Evolutionary conservation across 148 eudicot species (phyloP), one percentile per base, ranked within the genome.

Genomic region (Cornus controversa): DNA sequence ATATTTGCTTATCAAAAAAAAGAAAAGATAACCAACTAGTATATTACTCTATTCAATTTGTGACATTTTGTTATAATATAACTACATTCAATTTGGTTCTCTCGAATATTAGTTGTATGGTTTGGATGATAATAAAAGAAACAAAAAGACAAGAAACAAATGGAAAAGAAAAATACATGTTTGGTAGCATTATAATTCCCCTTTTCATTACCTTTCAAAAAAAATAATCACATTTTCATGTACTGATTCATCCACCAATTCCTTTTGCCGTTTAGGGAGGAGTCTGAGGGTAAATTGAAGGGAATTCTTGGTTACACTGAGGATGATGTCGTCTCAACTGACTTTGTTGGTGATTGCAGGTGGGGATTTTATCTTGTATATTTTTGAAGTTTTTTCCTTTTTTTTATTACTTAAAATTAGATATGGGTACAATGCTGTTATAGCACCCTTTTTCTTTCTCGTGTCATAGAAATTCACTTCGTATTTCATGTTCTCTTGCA

Each of bases 231-330:
- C n/a, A n/a, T n/a, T n/a, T n/a, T 25, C 50, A 14, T 9, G 4
- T 66, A 6, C 27, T 20, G 26, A 75, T 20, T 47, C 14, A 20
- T 50, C n/a, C 28, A 25, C 23, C 75, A 11, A 14, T 72, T 54
- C 2, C 24, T 66, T 16, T 63, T 27, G 58, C 40, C 42, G 65
- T 66, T 70, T 73, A 91, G 94, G 92, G 84, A 72, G 73, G 94
- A 79, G 54, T 80, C 94, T 16, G 86, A 85, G 82, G 83, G 86
- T 72, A 74, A 70, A 22, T 4, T 90, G 89, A 89, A 90, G 83
- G 94, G 94, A 28, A 91, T 91, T 78, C 83, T 91, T 18, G 94
- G 94, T 26, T 89, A 86, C 89, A 90, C 90, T 6, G 94, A 90
- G 75, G 90, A 90, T 75, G 94, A 90, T 78, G 94, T 88, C 11